A percentile compares a stretch with the other conserved stretches of the same genome.
Evolutionary conservation across 805 yeast species (phyloP).

Genomic region (Kodamaea laetipori): DNA sequence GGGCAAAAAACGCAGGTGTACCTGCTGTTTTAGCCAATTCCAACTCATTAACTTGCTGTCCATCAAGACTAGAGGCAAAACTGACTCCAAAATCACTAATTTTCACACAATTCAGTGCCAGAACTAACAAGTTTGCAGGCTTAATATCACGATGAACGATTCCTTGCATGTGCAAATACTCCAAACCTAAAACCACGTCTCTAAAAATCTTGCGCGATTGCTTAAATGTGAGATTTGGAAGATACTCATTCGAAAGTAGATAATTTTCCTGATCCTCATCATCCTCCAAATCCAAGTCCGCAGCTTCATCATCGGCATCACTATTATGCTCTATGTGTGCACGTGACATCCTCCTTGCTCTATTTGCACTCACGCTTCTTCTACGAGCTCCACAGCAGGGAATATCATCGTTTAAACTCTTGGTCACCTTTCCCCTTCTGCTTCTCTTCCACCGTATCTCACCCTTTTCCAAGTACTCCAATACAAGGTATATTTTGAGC

Average conservation of each 20-base stretch:
- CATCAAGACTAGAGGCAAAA: slow-evolving; percentile 58
- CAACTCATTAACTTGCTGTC: slow-evolving; percentile 50
- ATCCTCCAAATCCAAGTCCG: slow-evolving; percentile 5
- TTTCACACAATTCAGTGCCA: slow-evolving; percentile 72
- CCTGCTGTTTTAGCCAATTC: slow-evolving; percentile 97
- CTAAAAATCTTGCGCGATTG: slow-evolving; percentile 73
- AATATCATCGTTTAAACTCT: slow-evolving; percentile 38
- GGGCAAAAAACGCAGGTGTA: slow-evolving; percentile 93
- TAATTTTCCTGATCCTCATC: slow-evolving; percentile 22
- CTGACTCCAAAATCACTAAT: slow-evolving; percentile 98
- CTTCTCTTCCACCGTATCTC: slow-evolving; percentile 77
- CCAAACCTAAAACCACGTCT: slow-evolving; percentile 85
- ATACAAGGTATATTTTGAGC: slow-evolving; percentile 82
- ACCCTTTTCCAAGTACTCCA: slow-evolving; percentile 88
- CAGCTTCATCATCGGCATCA: slow-evolving; percentile 9
- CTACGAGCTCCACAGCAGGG: slow-evolving; percentile 34
- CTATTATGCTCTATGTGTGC: neutral
- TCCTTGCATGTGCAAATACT: slow-evolving; percentile 86
- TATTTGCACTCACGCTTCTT: neutral
- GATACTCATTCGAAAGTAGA: slow-evolving; percentile 24
- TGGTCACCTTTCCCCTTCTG: slow-evolving; percentile 14
- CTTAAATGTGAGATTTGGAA: slow-evolving; percentile 66
- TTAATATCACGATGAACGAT: slow-evolving; percentile 94
- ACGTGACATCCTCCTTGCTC: too few species aligned
- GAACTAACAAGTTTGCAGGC: slow-evolving; percentile 85